These are phyloP conservation scores for Thecamonas trahens DNA, from an alignment of 78 protist species.

Conservation along the genomic window DNA sequence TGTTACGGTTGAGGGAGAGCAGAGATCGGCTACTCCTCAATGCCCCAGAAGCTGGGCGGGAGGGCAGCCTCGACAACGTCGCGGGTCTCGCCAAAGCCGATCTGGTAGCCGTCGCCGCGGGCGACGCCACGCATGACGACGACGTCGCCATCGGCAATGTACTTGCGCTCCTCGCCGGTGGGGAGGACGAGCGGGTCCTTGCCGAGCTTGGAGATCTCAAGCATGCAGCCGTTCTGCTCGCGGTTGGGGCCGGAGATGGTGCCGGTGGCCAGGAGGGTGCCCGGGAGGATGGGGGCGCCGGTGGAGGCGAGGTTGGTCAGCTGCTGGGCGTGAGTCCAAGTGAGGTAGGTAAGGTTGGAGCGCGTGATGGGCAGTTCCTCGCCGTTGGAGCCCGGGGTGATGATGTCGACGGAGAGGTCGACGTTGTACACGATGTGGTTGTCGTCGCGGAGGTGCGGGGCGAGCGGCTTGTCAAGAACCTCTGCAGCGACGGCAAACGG, in stretches of 20 bases:
- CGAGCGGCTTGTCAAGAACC: slow-evolving; percentile 50
- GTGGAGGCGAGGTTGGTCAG: slow-evolving; percentile 80
- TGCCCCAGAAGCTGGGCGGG: slow-evolving; percentile 38
- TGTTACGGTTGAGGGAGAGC: too few species aligned
- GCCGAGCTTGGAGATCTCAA: slow-evolving; percentile 83
- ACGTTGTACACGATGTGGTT: slow-evolving; percentile 53
- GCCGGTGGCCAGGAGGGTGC: slow-evolving; percentile 85
- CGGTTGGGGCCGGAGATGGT: slow-evolving; percentile 82
- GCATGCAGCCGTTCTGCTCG: slow-evolving; percentile 70
- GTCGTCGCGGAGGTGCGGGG: slow-evolving; percentile 58
- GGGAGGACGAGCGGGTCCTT: slow-evolving; percentile 32
- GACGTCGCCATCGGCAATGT: slow-evolving; percentile 72
- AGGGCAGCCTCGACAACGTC: slow-evolving; percentile 29
- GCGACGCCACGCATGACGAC: slow-evolving; percentile 47
- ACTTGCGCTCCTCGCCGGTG: slow-evolving; percentile 48
- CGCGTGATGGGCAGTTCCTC: slow-evolving; percentile 8
- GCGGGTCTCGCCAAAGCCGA: slow-evolving; percentile 88
- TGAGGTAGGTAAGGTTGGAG: slow-evolving; percentile 61
- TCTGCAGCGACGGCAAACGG: slow-evolving; percentile 59
- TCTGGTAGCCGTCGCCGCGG: slow-evolving; percentile 58
- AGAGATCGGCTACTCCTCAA: too few species aligned
- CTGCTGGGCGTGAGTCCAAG: slow-evolving; percentile 87
- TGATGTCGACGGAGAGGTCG: slow-evolving; percentile 22
- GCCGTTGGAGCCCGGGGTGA: too few species aligned
- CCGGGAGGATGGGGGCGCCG: slow-evolving; percentile 85